These are phyloP conservation scores for Oryza officinalis DNA, from an alignment of 176 grass and related monocot genomes.

Conservation along the genomic window DNA sequence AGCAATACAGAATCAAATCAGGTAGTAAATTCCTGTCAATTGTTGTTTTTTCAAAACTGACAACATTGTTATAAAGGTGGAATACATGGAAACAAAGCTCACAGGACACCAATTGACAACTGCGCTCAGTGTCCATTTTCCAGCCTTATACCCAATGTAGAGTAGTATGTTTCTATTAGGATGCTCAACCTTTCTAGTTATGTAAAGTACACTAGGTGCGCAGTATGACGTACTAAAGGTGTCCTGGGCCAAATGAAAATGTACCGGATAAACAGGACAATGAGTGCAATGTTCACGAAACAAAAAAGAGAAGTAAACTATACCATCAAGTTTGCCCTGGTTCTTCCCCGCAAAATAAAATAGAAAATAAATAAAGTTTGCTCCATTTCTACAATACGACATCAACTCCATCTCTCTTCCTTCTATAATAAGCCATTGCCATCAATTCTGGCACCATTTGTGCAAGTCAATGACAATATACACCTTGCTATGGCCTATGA, in stretches of 20 bases:
- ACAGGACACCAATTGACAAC: not conserved
- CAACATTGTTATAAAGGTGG: slow-evolving; percentile 6
- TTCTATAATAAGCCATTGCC: no score
- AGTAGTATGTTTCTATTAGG: not conserved
- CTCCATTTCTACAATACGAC: no score
- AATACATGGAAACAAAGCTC: slow-evolving; percentile 7
- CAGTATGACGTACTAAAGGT: not conserved
- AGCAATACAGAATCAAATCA: slow-evolving; percentile 26
- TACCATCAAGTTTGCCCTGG: no score
- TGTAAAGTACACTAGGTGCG: slow-evolving; percentile 5
- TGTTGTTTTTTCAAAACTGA: not conserved
- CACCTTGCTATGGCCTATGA: no score
- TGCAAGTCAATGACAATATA: no score
- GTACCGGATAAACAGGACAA: not conserved
- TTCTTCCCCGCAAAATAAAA: no score
- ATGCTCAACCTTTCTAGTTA: not conserved
- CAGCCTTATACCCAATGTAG: slow-evolving; percentile 10
- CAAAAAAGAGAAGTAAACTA: no score
- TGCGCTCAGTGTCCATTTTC: not conserved
- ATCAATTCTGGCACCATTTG: no score
- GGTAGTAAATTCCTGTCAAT: slow-evolving; percentile 1
- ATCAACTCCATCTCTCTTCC: no score
- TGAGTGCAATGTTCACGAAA: not conserved
- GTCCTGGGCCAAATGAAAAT: slow-evolving; percentile 2
- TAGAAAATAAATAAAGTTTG: no score